Percentiles rank a stretch among this genome's conserved stretches.
Conservation (phyloP, 768 basidiomycete species). For the Macrocybe gigantea region DNA sequence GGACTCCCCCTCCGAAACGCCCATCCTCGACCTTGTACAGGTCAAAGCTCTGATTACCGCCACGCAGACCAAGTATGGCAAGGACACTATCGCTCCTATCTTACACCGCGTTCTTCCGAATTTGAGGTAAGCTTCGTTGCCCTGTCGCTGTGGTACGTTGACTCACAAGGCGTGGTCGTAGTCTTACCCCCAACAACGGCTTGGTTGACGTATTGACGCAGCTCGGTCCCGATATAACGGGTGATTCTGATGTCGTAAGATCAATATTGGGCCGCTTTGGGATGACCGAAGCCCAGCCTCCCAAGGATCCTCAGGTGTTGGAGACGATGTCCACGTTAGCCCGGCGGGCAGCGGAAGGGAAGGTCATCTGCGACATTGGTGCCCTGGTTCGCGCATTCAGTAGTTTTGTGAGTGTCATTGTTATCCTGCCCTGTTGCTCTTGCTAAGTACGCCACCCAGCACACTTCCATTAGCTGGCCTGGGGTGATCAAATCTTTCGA, state of each 20-base stretch:
- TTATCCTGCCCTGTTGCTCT: not conserved
- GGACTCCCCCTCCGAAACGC: constrained; percentile 61
- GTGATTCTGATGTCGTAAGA: constrained; percentile 63
- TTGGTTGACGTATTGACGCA: constrained; percentile 73
- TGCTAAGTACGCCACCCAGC: constrained; percentile 1
- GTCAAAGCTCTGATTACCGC: constrained; percentile 71
- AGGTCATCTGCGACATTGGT: constrained; percentile 66
- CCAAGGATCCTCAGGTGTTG: constrained; percentile 61
- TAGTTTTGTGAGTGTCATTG: constrained; percentile 55
- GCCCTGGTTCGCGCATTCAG: constrained; percentile 67
- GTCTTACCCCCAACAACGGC: constrained; percentile 60
- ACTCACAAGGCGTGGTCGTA: constrained; percentile 19
- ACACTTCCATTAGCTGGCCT: constrained; percentile 60
- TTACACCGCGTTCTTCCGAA: constrained; percentile 70
- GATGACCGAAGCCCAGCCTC: constrained; percentile 65
- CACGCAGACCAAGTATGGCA: constrained; percentile 74
- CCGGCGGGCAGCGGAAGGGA: constrained; percentile 68
- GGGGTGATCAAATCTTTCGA: constrained; percentile 84
- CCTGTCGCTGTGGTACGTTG: not conserved
- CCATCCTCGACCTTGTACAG: constrained; percentile 66
- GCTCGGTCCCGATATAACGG: constrained; percentile 75
- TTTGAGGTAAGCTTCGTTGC: constrained; percentile 46
- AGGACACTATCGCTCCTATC: constrained; percentile 68
- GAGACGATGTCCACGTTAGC: constrained; percentile 68
- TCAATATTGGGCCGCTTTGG: constrained; percentile 71